Evolutionary conservation across 306 rosid genomes (phyloP).

Genomic region (Trifolium repens): DNA sequence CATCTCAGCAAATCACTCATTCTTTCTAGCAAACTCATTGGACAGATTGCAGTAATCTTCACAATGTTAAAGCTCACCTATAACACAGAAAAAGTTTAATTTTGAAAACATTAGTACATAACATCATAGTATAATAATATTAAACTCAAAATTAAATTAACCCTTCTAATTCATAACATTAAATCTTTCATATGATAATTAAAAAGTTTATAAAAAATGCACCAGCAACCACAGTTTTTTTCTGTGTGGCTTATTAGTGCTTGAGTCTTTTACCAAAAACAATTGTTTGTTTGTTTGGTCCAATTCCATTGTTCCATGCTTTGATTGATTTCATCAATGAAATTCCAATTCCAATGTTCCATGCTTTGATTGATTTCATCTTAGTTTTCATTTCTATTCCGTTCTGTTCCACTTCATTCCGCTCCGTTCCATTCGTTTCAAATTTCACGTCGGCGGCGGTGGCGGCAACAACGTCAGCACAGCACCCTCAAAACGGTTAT

Average conservation of each 20-base stretch:
- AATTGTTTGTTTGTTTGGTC: not conserved
- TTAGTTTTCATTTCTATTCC: not conserved
- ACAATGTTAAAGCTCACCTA: constrained; percentile 74
- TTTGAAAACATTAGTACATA: constrained; percentile 33
- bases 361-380: not conserved
- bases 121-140: not conserved
- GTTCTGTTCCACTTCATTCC: not conserved
- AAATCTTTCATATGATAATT: not conserved
- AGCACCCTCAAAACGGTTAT: not conserved
- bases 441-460: not conserved
- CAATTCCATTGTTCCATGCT: not conserved
- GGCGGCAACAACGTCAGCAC: not conserved
- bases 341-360: constrained; percentile 11
- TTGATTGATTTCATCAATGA: not conserved
- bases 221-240: constrained; percentile 42
- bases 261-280: constrained; percentile 11
- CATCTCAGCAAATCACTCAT: constrained; percentile 85
- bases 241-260: constrained; percentile 28
- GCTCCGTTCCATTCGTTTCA: not conserved
- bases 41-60: constrained; percentile 89
- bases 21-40: constrained; percentile 65
- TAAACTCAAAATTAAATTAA: constrained; percentile 6
- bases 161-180: not conserved
- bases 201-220: constrained; percentile 32
- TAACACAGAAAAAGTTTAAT: not conserved